Base-by-base conservation (phyloP, 1,139 yeast species). In the Nakaseomyces glabratus region DNA sequence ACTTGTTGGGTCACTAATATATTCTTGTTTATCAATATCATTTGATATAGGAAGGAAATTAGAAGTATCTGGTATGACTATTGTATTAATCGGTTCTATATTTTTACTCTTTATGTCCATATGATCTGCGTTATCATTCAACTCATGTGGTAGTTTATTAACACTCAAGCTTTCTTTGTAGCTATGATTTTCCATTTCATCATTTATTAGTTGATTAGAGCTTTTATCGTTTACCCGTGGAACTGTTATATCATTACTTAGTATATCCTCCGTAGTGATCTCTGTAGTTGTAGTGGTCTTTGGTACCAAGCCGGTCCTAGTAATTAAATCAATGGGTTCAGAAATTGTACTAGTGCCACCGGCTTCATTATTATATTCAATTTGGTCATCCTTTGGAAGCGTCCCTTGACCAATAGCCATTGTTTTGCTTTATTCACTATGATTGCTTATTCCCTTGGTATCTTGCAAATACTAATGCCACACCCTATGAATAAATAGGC, bases 21-120 rank as follows among this genome's bases (percentile, higher is more conserved):
- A n/a, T n/a, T n/a, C n/a, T n/a, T n/a, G n/a, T n/a, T n/a, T n/a
- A n/a, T n/a, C n/a, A n/a, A n/a, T n/a, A n/a, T n/a, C n/a, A n/a
- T n/a, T n/a, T n/a, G n/a, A n/a, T n/a, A 26, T 26, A n/a, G 30
- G 30, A 12, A 26, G 16, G n/a, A 26, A 26, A 26, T 26, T 26
- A 4, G 30, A 17, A 11, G 30, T 15, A 18, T 26, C 30, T 6
- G 30, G 30, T 17, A 26, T 26, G n/a, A 26, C 30, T 17, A 26
- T 26, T 4, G 30, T 17, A 18, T 18, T 26, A 2, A 26, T 20
- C 1, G 34, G 28, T 10, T 17, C 30, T 6, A 26, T 26, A 17
- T 26, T 21, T 9, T 26, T 10, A 7, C 14, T n/a, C 10, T 18
- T 17, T 6, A n/a, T 18, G 6, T 22, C 12, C 24, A 9, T 10